phyloP scores from a whole-genome alignment of 2,329 filamentous ascomycete species.

The Amesomyces nigricolor region DNA sequence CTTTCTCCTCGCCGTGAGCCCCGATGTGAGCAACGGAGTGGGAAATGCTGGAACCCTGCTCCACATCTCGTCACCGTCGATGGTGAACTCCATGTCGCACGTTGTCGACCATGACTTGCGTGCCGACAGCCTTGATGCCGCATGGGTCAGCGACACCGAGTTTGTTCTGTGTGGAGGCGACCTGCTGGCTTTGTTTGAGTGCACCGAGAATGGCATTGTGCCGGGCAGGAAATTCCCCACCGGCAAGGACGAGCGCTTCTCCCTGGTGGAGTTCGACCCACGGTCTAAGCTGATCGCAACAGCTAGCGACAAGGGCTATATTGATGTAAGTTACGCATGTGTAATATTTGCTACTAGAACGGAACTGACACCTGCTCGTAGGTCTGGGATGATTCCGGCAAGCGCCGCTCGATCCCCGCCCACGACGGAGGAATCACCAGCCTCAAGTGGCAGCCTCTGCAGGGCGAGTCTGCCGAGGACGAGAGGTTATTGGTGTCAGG shows the following conservation, averaged over 20 bases:
- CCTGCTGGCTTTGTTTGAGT: conserved; percentile 44
- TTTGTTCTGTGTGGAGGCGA: conserved; percentile 57
- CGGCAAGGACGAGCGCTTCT: conserved; percentile 48
- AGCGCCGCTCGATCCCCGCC: conserved; percentile 51
- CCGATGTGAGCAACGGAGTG: conserved; percentile 42
- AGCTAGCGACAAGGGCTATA: conserved; percentile 52
- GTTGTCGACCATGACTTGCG: conserved; percentile 47
- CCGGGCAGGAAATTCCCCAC: conserved; percentile 47
- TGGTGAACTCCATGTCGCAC: conserved; percentile 43
- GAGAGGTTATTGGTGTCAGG: conserved; percentile 57
- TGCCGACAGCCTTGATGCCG: conserved; percentile 49
- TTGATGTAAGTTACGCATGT: too few relatives aligned
- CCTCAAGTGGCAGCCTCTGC: conserved; percentile 56
- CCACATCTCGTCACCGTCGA: conserved; percentile 47
- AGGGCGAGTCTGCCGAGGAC: conserved; percentile 35
- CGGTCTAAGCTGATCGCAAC: conserved; percentile 51
- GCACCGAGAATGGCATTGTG: conserved; percentile 42
- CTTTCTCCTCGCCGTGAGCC: conserved; percentile 52
- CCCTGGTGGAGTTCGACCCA: conserved; percentile 52
- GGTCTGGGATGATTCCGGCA: conserved; percentile 52
- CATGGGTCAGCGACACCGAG: conserved; percentile 54
- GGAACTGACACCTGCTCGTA: conserved; percentile 23
- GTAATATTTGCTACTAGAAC: too few relatives aligned
- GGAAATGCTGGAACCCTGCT: conserved; percentile 38
- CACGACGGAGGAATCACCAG: conserved; percentile 55